Evolutionary conservation across 306 rosid genomes (phyloP).

Genomic region (Vicia sativa): DNA sequence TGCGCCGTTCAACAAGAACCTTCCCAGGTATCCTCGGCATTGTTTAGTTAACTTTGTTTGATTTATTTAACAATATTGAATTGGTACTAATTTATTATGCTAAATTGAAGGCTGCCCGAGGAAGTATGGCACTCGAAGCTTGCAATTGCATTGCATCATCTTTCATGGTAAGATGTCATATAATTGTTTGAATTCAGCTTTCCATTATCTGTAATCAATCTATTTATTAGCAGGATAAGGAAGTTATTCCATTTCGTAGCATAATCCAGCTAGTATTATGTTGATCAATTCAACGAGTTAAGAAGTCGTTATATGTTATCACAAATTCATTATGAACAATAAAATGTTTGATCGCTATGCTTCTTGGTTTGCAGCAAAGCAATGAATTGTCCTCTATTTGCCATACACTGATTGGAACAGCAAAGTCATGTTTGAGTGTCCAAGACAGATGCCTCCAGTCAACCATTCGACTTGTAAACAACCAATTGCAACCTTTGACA

Average conservation of each 20-base stretch:
- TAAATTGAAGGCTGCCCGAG: slow-evolving; percentile 68
- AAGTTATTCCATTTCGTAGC: too few relatives aligned
- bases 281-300: not conserved
- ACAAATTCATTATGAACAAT: not conserved
- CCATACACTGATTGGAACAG: slow-evolving; percentile 66
- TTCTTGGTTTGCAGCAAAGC: slow-evolving; percentile 52
- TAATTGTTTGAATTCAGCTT: slow-evolving; percentile 22
- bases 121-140: slow-evolving; percentile 93
- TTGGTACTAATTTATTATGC: slow-evolving; percentile 41
- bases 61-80: slow-evolving; percentile 28
- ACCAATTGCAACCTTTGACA: slow-evolving; percentile 34
- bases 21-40: slow-evolving; percentile 57
- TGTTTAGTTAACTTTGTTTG: slow-evolving; percentile 19
- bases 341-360: not conserved
- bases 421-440: slow-evolving; percentile 63
- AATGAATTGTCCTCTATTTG: slow-evolving; percentile 57
- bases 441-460: slow-evolving; percentile 61
- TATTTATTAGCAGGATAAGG: too few relatives aligned
- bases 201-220: slow-evolving; percentile 7
- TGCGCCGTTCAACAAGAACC: slow-evolving; percentile 70
- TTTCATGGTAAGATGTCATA: slow-evolving; percentile 55
- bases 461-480: slow-evolving; percentile 58
- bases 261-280: too few relatives aligned
- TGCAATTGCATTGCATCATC: slow-evolving; percentile 83
- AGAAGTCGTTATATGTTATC: slow-evolving; percentile 1